Conservation (phyloP, 345 rosid genomes). For the Eutrema japonicum region DNA sequence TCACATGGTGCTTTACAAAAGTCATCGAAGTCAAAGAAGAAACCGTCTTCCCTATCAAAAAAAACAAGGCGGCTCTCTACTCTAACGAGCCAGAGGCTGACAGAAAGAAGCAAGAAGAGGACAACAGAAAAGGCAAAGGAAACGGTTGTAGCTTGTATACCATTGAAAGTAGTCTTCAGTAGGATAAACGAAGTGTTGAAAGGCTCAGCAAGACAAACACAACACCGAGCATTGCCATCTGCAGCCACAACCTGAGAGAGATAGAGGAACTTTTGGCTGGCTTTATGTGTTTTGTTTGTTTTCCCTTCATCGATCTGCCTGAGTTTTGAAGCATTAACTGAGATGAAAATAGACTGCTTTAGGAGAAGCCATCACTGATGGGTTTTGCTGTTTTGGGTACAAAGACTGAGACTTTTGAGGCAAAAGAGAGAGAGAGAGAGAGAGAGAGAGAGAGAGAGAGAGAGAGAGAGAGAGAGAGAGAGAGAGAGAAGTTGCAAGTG, state of each 20-base stretch:
- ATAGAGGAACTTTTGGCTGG: conserved; percentile 6
- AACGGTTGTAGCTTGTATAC: conserved; percentile 79
- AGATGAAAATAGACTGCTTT: conserved; percentile 24
- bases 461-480: conserved; percentile 7
- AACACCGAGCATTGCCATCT: conserved; percentile 41
- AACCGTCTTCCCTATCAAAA: conserved; percentile 53
- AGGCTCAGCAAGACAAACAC: conserved; percentile 59
- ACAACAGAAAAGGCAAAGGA: conserved; percentile 60
- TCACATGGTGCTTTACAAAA: conserved; percentile 31
- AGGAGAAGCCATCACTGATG: conserved; percentile 15
- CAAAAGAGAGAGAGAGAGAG: conserved; percentile 8
- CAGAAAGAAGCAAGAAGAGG: conserved; percentile 49
- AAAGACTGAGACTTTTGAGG: conserved; percentile 13
- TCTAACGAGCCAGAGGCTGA: conserved; percentile 59
- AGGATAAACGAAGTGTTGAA: conserved; percentile 85
- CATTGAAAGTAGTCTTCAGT: conserved; percentile 89
- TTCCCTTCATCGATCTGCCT: neutral
- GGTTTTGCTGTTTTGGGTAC: conserved; percentile 15
- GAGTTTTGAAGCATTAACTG: conserved; percentile 21
- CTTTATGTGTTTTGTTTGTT: neutral
- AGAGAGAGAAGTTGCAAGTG: conserved; percentile 14
- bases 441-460: conserved; percentile 1
- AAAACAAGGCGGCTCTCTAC: conserved; percentile 87
- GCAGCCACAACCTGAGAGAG: conserved; percentile 38
- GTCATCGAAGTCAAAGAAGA: conserved; percentile 55